These are phyloP conservation scores for Suillus clintonianus DNA, from an alignment of 768 basidiomycete genomes.

Conservation along the genomic window DNA sequence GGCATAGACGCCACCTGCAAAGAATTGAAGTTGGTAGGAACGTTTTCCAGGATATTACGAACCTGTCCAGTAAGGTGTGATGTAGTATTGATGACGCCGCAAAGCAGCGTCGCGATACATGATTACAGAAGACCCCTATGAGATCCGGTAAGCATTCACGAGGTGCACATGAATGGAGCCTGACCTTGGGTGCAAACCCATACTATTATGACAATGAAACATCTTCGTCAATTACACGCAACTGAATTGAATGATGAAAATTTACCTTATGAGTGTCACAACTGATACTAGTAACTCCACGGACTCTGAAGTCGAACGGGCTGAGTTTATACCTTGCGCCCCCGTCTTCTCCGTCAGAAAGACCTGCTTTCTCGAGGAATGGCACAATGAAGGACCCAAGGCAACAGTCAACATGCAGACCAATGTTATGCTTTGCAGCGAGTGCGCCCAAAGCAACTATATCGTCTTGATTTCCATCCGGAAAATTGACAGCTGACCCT, in stretches of 20 bases:
- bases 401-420: constrained; percentile 94
- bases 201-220: constrained; percentile 49
- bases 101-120: constrained; percentile 88
- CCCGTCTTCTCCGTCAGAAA: constrained; percentile 58
- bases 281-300: constrained; percentile 91
- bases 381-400: constrained; percentile 93
- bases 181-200: constrained; percentile 90
- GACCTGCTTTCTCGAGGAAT: constrained; percentile 81
- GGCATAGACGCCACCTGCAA: constrained; percentile 80
- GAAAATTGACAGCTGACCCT: constrained; percentile 85
- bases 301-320: constrained; percentile 88
- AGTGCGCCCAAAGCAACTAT: constrained; percentile 77
- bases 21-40: neutral
- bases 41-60: constrained; percentile 15
- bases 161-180: constrained; percentile 8
- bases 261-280: constrained; percentile 93
- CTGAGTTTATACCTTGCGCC: constrained; percentile 48
- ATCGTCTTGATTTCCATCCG: constrained; percentile 85
- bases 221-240: neutral
- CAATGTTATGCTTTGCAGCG: constrained; percentile 73
- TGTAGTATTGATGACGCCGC: constrained; percentile 83
- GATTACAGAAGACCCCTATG: constrained; percentile 86
- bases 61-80: constrained; percentile 81
- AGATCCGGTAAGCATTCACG: neutral
- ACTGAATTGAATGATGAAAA: neutral